Evolutionary conservation across 2,329 filamentous ascomycete genomes (phyloP).

Genomic region (Nemania bipapillata): DNA sequence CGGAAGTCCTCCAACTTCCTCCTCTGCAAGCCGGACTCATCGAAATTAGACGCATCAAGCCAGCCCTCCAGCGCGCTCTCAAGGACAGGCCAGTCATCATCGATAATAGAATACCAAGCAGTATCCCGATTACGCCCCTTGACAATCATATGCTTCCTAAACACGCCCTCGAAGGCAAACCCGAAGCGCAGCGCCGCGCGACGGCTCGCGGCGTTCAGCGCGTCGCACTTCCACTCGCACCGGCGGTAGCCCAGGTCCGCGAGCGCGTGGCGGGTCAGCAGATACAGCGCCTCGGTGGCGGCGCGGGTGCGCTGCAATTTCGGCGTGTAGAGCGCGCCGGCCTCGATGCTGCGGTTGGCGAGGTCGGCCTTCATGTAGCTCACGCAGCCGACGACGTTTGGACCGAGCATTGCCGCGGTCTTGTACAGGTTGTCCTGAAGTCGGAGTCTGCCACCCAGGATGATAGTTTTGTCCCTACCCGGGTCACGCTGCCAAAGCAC

Average conservation of each 20-base stretch:
- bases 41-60: slow-evolving; percentile 7
- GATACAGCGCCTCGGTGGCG: slow-evolving; percentile 1
- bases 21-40: not conserved
- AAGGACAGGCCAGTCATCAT: not conserved
- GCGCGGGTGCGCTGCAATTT: not conserved
- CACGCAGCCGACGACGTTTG: not conserved
- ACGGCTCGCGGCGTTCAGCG: slow-evolving; percentile 10
- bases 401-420: no score
- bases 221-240: slow-evolving; percentile 2
- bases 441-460: no score
- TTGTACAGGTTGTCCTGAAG: no score
- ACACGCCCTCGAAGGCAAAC: not conserved
- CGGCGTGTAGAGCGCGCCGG: not conserved
- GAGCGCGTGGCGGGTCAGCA: slow-evolving; percentile 2
- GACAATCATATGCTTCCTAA: not conserved
- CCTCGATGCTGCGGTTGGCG: not conserved
- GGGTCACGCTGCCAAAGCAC: no score
- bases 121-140: not conserved
- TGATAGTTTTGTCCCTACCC: no score
- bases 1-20: slow-evolving; percentile 5
- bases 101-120: not conserved
- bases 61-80: not conserved
- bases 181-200: not conserved
- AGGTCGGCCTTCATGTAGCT: not conserved
- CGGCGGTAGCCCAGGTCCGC: not conserved